Evolutionary conservation across 306 rosid genomes (phyloP), one percentile per base, ranked within the genome.

Genomic region (Carpinus viminea): DNA sequence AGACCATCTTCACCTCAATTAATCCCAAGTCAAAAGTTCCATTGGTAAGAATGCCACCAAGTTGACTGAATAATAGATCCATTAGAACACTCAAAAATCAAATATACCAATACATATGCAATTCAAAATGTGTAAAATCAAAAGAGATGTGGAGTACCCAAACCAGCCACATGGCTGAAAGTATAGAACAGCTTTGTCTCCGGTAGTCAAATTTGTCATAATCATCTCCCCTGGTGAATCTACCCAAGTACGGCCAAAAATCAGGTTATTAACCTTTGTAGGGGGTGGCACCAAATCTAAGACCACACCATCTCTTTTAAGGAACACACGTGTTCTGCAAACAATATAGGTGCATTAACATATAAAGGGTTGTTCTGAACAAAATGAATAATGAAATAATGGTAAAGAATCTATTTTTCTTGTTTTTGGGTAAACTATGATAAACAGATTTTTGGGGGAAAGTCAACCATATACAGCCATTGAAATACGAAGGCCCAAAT

Each of bases 81-180:
- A 60, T 56, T 21, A 57, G 68, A 73, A 74, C n/a, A 13, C 52
- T 68, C 31, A 38, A 69, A 36, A 3, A 26, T 65, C 73, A 60
- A 74, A 48, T 24, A 61, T 61, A 6, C n/a, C n/a, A 12, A 62
- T 36, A 66, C 36, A 51, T 47, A 46, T 52, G 62, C 11, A 70
- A 45, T 62, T 70, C 43, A 71, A 56, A 77, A 8, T n/a, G 78
- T 55, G 78, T 74, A 54, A 78, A 52, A 70, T 16, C 24, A 24
- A 31, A 26, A 68, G 51, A 26, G 50, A 64, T 62, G 66, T 45
- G 24, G 48, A 59, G 55, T 75, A 92, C 98, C 98, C 98, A 78
- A 94, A 89, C 97, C 98, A 94, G 60, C 98, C 98, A 72, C 97
- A 92, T 70, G 96, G 97, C 90, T 94, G 98, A 86, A 94, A 89